These are phyloP conservation scores for Mesembryanthemum crystallinum DNA, from an alignment of 148 eudicot species.

Conservation along the genomic window DNA sequence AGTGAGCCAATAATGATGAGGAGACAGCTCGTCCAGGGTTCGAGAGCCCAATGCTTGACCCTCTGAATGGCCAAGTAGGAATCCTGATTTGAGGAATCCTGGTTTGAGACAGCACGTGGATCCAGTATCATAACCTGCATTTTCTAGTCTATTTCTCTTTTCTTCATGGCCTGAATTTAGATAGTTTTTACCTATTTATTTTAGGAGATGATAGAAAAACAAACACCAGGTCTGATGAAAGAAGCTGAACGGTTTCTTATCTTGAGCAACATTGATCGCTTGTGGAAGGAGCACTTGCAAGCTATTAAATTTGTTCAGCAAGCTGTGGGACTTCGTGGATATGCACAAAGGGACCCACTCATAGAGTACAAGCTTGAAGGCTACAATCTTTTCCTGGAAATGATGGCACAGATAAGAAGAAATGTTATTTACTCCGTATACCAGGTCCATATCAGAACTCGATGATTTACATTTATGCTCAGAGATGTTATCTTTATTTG, in stretches of 20 bases:
- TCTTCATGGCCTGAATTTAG: not conserved
- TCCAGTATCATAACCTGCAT: not conserved
- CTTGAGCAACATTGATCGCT: slow-evolving; percentile 90
- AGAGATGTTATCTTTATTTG: not conserved
- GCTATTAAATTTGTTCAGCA: slow-evolving; percentile 95
- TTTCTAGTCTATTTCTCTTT: not conserved
- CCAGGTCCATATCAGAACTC: slow-evolving; percentile 58
- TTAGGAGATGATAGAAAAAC: slow-evolving; percentile 79
- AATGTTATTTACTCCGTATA: slow-evolving; percentile 93
- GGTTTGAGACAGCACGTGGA: not conserved
- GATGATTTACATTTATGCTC: not conserved
- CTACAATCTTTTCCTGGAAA: slow-evolving; percentile 91
- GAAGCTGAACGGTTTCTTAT: slow-evolving; percentile 94
- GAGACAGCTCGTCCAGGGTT: slow-evolving; percentile 1
- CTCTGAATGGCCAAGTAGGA: not conserved
- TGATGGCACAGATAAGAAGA: slow-evolving; percentile 98
- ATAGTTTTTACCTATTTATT: slow-evolving; percentile 9
- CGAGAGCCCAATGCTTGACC: not conserved
- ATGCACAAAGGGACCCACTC: slow-evolving; percentile 97
- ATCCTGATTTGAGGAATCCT: not conserved
- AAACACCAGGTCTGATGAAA: slow-evolving; percentile 90
- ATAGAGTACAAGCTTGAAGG: slow-evolving; percentile 99
- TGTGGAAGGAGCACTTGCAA: slow-evolving; percentile 99
- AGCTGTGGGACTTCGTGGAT: slow-evolving; percentile 96
- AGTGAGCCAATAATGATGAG: no score